Base-by-base conservation (phyloP, 805 yeast species). In the Blastobotrys chiropterorum region DNA sequence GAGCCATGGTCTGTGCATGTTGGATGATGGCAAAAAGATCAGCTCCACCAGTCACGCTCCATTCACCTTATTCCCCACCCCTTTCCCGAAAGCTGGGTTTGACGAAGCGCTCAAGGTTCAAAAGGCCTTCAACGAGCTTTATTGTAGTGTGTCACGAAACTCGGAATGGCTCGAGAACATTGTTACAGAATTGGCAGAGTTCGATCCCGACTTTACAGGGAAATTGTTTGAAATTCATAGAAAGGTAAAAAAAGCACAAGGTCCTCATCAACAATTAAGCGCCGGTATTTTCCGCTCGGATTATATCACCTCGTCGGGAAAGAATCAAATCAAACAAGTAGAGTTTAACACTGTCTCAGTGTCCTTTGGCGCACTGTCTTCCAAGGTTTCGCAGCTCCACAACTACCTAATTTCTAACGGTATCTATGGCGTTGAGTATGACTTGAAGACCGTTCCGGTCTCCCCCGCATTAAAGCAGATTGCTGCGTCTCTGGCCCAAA, bases 331-430 rank as follows among this genome's bases (percentile, higher is more conserved):
- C 62, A 90, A 92, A 64, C 99, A 94, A 68, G 94, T 94, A 48
- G 99, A 94, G 67, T 92, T 92, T 72, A 94, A 94, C 69, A 90
- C 99, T 1, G 88, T 94, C 2, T 86, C 96, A 61, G 96, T 92
- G 2, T 90, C 97, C 0, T 94, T 94, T 72, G 97, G 95, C 17
- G 98, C 95, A 0, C 73, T 94, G 52, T 84, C 96, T 1, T 67
- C 89, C 13, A 86, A 84, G 64, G 92, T 88, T 21, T 86, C 94
- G 17, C 73, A 79, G 58, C 71, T 88, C 52, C 99, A 94, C 67
- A 67, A 75, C 17, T 87, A 78, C 56, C 59, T 71, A 17, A 62
- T 70, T 3, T 73, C 73, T 43, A 63, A 75, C 0, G 66, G 67
- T 20, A 66, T 67, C 17, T 73, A 70, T 54, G 56, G 56, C 3